Evolutionary conservation across 2,329 filamentous ascomycete species (phyloP).

Genomic region (Allantophomopsis lycopodina): DNA sequence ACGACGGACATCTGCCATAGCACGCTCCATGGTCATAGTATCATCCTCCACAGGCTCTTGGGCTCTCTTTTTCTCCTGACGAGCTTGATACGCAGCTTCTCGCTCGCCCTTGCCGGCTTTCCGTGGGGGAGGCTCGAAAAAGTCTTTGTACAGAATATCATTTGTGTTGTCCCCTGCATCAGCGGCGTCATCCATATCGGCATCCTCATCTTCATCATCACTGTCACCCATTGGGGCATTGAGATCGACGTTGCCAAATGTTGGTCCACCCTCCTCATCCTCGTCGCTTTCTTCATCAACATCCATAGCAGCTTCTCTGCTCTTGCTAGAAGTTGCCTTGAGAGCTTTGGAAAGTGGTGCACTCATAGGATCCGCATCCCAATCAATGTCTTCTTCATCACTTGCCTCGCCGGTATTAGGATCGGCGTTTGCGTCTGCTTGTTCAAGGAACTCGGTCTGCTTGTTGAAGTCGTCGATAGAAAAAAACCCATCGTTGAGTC

Average conservation of each 20-base stretch:
- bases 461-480: slow-evolving; percentile 96
- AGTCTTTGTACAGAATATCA: slow-evolving; percentile 81
- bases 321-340: slow-evolving; percentile 13
- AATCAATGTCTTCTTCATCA: slow-evolving; percentile 81
- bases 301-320: slow-evolving; percentile 16
- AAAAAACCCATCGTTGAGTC: slow-evolving; percentile 95
- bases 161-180: slow-evolving; percentile 58
- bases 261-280: slow-evolving; percentile 66
- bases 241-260: slow-evolving; percentile 68
- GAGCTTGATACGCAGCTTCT: slow-evolving; percentile 23
- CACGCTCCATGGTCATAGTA: slow-evolving; percentile 60
- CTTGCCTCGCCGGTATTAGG: slow-evolving; percentile 60
- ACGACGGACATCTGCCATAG: slow-evolving; percentile 75
- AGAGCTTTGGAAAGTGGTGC: slow-evolving; percentile 11
- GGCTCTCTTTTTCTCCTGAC: slow-evolving; percentile 24
- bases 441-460: slow-evolving; percentile 79
- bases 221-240: slow-evolving; percentile 58
- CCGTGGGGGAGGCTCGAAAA: slow-evolving; percentile 74
- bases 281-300: slow-evolving; percentile 36
- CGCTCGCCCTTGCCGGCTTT: slow-evolving; percentile 44
- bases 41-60: slow-evolving; percentile 27
- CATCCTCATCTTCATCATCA: slow-evolving; percentile 46
- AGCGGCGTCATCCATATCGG: slow-evolving; percentile 38
- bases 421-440: slow-evolving; percentile 68
- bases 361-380: slow-evolving; percentile 63